These are phyloP conservation scores for Imleria badia DNA, from an alignment of 768 basidiomycete species.

Conservation along the genomic window DNA sequence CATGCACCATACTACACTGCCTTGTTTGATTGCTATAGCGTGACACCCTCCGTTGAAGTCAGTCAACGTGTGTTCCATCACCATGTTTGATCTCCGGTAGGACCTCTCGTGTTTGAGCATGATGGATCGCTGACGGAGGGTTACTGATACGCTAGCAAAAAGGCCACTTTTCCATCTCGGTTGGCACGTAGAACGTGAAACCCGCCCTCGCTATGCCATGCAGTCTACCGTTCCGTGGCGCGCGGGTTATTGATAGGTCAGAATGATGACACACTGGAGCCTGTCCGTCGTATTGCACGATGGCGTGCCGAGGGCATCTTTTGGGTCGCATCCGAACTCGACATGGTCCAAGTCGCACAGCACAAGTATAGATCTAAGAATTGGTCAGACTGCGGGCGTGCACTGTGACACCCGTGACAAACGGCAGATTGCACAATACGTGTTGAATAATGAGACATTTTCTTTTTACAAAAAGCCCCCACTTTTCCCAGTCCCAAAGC, in stretches of 20 bases:
- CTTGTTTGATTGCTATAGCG: not conserved
- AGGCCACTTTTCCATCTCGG: not conserved
- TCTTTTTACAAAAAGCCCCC: conserved; percentile 56
- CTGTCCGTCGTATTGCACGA: conserved; percentile 2
- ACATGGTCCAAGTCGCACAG: not conserved
- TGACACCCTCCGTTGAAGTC: not conserved
- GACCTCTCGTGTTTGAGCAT: conserved; percentile 2
- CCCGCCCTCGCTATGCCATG: conserved; percentile 6
- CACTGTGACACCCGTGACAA: conserved; percentile 12
- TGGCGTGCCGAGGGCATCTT: not conserved
- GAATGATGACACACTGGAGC: not conserved
- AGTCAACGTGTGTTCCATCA: conserved; percentile 6
- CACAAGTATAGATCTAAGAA: not conserved
- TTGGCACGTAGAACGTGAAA: conserved; percentile 13
- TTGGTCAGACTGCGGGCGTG: not conserved
- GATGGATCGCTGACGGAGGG: not conserved
- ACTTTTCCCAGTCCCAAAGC: conserved; percentile 74
- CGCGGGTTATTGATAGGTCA: not conserved
- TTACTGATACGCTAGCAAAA: not conserved
- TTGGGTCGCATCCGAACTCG: not conserved
- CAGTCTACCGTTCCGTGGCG: not conserved
- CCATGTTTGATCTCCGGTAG: conserved; percentile 2
- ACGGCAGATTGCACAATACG: not conserved
- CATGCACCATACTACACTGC: not conserved
- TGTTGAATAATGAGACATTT: not conserved